Evolutionary conservation across 805 yeast species (phyloP), one percentile per base, ranked within the genome.

Genomic region (Candida maltosa): DNA sequence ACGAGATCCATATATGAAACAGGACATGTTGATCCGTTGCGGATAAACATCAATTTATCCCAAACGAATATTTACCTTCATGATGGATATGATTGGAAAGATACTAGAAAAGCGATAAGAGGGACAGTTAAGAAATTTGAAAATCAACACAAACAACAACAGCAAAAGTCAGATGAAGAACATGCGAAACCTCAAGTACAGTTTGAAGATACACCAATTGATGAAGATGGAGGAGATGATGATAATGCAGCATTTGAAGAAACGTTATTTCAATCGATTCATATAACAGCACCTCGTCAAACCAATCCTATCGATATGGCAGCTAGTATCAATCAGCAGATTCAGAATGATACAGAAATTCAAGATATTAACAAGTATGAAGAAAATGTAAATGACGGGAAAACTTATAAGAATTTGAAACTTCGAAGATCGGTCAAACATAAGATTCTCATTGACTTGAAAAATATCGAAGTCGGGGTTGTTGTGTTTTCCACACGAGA

Each of bases 61-160:
- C 69, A 69, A 31, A 56, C 66, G 0, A 51, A 48, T 1, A 48
- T 83, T 2, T 74, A 68, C 33, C 58, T 91, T 14, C 80, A 75
- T 54, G 98, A 93, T 61, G 99, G 99, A 0, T 93, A 81, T 52
- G 97, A 93, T 48, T 88, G 97, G 94, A 74, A 73, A 37, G 75
- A 76, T 28, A 87, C 97, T 0, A 70, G 95, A 38, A 68, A 66
- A 16, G 68, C 80, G 0, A 80, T 93, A 19, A 63, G 68, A 8
- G 73, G 70, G n/a, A 83, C 86, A 0, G 80, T 89, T 0, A 73
- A 73, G 35, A 60, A 74, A 8, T 74, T 87, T 6, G 87, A 82
- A 45, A 63, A 57, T 5, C 68, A 63, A 27, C 80, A 73, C 2
- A 43, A 47, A n/a, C 56, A 57, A 18, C 56, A 56, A 16, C 48